Evolutionary conservation across 108 stramenopile species (phyloP).

Genomic region (Cyclotella atomus): DNA sequence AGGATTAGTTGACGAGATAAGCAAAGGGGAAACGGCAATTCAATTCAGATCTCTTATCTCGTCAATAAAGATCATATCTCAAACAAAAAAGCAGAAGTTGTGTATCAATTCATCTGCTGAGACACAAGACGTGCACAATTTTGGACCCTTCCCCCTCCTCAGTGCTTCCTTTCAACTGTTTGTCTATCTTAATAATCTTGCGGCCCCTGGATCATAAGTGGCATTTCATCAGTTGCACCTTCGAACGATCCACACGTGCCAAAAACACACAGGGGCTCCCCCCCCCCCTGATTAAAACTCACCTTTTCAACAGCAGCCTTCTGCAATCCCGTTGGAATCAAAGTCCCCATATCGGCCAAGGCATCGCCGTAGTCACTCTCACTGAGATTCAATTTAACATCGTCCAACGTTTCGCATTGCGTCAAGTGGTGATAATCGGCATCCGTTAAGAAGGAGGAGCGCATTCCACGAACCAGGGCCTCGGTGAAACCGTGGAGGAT

Average conservation of each 20-base stretch:
- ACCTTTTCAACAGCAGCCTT: conserved; percentile 91
- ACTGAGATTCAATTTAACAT: conserved; percentile 96
- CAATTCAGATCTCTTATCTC: too few species aligned
- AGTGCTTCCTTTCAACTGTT: not conserved
- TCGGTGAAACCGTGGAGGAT: conserved; percentile 96
- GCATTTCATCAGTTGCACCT: too few species aligned
- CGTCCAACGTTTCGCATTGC: conserved; percentile 96
- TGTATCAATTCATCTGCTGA: too few species aligned
- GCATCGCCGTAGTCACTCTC: conserved; percentile 97
- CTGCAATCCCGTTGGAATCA: conserved; percentile 85
- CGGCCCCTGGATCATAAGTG: too few species aligned
- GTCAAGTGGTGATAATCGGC: conserved; percentile 94
- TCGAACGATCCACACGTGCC: not conserved
- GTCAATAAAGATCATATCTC: too few species aligned
- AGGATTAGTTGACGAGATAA: not conserved
- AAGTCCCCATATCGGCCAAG: conserved; percentile 74
- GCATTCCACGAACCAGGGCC: conserved; percentile 95
- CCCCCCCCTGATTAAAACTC: conserved; percentile 21
- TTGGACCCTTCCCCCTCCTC: not conserved
- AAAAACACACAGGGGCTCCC: not conserved
- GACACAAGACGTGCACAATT: not conserved
- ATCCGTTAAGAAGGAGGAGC: conserved; percentile 92
- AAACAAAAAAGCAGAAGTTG: too few species aligned
- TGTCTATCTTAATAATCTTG: too few species aligned
- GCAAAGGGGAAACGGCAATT: too few species aligned